Conservation (phyloP, 305 asterid genomes). For the Solanum chacoense region DNA sequence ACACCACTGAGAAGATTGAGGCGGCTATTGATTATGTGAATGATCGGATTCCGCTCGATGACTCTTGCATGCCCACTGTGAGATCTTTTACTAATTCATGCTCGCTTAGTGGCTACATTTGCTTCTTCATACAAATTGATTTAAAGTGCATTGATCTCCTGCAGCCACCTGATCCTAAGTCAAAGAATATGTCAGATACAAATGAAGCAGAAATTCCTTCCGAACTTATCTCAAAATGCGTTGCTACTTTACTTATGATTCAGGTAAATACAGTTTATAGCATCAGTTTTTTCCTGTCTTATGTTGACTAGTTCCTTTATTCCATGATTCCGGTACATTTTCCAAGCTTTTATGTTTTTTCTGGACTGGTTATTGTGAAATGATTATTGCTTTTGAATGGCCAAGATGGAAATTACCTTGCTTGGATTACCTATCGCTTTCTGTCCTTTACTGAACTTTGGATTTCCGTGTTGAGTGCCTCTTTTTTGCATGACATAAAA, state of each 20-base stretch:
- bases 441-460: background rate
- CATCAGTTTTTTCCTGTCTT: background rate
- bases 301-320: background rate
- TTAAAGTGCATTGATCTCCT: constrained; percentile 6
- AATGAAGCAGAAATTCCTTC: constrained; percentile 59
- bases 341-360: background rate
- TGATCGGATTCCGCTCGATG: constrained; percentile 55
- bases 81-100: constrained; percentile 11
- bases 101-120: background rate
- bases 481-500: background rate
- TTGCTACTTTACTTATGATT: constrained; percentile 86
- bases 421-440: background rate
- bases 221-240: constrained; percentile 68
- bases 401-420: background rate
- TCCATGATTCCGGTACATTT: background rate
- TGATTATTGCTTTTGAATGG: background rate
- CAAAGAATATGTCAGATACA: constrained; percentile 20
- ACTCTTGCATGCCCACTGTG: constrained; percentile 37
- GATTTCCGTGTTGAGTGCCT: background rate
- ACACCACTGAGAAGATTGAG: constrained; percentile 49
- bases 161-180: constrained; percentile 49
- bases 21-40: constrained; percentile 83
- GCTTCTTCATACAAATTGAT: constrained; percentile 4
- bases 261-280: constrained; percentile 44
- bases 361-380: background rate